A percentile compares a stretch with the other conserved stretches of the same genome.
Evolutionary conservation across 805 yeast genomes (phyloP).

Genomic region (Hanseniaspora nectarophila): DNA sequence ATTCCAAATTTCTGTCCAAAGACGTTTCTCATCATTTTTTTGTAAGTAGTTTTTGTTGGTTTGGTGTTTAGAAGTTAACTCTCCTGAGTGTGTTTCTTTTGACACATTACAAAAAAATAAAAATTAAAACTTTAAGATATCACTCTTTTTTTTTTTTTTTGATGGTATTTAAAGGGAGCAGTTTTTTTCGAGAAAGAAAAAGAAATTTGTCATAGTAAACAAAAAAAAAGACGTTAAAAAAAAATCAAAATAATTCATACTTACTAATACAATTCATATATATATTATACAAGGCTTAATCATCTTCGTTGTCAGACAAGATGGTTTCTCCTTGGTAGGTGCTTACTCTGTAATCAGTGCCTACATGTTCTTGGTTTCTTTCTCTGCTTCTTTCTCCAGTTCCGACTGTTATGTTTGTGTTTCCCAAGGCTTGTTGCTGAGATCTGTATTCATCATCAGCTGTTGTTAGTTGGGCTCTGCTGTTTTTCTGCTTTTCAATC

Average conservation of each 20-base stretch:
- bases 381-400: slow-evolving; percentile 1
- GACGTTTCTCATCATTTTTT: slow-evolving; percentile 3
- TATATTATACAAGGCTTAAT: neutral
- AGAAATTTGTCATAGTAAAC: no score
- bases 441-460: slow-evolving; percentile 12
- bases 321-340: slow-evolving; percentile 13
- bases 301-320: slow-evolving; percentile 13
- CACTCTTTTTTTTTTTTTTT: no score
- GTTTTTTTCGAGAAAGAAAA: no score
- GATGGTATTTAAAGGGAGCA: no score
- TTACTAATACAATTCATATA: neutral
- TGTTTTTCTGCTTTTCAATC: neutral
- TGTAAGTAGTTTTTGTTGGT: neutral
- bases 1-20: slow-evolving; percentile 9
- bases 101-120: no score
- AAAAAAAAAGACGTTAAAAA: no score
- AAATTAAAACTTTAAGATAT: no score
- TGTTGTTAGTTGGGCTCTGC: neutral
- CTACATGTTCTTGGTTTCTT: neutral
- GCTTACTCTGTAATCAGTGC: slow-evolving; percentile 12
- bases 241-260: no score
- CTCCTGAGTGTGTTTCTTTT: neutral
- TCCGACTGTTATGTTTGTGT: neutral
- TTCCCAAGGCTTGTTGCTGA: slow-evolving; percentile 6
- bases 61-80: neutral